These are phyloP conservation scores for Macadamia tetraphylla DNA, from an alignment of 164 flowering plant genomes.

Conservation along the genomic window DNA sequence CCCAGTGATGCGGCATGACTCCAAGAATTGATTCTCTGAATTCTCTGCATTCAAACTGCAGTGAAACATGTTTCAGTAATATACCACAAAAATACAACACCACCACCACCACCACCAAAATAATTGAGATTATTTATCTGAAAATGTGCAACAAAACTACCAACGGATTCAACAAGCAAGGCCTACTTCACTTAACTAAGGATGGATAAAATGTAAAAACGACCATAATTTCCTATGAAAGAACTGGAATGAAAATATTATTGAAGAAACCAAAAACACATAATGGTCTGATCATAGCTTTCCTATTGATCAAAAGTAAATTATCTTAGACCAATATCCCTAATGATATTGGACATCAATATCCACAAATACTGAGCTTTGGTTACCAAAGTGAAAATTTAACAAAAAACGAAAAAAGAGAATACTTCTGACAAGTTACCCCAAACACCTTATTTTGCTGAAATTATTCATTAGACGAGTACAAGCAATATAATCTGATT, in stretches of 20 bases:
- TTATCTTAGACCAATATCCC: not conserved
- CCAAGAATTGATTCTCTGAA: constrained; percentile 96
- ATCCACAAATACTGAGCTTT: not conserved
- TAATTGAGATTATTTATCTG: not conserved
- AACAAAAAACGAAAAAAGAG: too few species aligned
- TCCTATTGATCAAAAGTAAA: not conserved
- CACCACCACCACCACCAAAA: not conserved
- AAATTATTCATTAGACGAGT: too few species aligned
- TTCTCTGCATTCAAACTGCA: constrained; percentile 94
- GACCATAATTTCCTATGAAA: not conserved
- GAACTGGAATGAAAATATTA: not conserved
- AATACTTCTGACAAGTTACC: too few species aligned
- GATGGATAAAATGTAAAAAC: not conserved
- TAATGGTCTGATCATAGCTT: not conserved
- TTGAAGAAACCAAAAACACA: not conserved
- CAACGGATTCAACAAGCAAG: not conserved
- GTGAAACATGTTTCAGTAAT: constrained; percentile 19
- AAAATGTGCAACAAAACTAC: not conserved
- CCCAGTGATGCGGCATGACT: constrained; percentile 98
- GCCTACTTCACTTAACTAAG: not conserved
- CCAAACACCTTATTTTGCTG: too few species aligned
- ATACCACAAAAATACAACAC: not conserved
- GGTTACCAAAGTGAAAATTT: too few species aligned
- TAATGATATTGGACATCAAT: not conserved
- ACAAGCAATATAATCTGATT: too few species aligned